Evolutionary conservation across 1,284 basidiomycete species (phyloP).

Genomic region (Ganoderma resinaceum): DNA sequence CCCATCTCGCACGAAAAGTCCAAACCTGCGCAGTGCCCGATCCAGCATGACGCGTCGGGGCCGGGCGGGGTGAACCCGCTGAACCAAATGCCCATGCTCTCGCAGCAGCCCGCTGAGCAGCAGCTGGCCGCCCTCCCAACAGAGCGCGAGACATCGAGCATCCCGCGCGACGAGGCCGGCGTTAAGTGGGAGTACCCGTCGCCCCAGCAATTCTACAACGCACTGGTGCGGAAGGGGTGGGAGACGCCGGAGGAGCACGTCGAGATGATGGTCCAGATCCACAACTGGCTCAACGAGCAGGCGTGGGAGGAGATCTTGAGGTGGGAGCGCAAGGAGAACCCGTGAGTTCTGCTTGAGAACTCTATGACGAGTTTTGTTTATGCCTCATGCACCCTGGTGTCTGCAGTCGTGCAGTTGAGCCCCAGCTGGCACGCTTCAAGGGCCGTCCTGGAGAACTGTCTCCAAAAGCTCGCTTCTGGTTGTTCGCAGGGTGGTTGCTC

Average conservation of each 20-base stretch:
- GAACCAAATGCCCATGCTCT: conserved; percentile 90
- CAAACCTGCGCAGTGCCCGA: conserved; percentile 50
- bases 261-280: conserved; percentile 97
- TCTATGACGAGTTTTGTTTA: background rate
- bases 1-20: conserved; percentile 50
- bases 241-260: conserved; percentile 97
- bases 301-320: conserved; percentile 96
- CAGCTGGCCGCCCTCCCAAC: conserved; percentile 75
- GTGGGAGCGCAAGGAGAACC: conserved; percentile 85
- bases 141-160: conserved; percentile 81
- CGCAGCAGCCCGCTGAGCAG: conserved; percentile 70
- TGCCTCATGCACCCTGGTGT: background rate
- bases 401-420: conserved; percentile 48
- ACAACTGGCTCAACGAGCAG: conserved; percentile 97
- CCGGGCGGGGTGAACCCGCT: conserved; percentile 68
- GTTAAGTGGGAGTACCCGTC: conserved; percentile 95
- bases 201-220: conserved; percentile 99
- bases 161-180: conserved; percentile 71
- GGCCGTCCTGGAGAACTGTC: conserved; percentile 91
- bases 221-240: conserved; percentile 96
- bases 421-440: conserved; percentile 85
- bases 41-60: conserved; percentile 47
- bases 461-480: conserved; percentile 88
- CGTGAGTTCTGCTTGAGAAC: conserved; percentile 44
- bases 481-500: conserved; percentile 87